Percentiles rank a stretch among this genome's conserved stretches.
Conservation (phyloP, 805 yeast species). For the Metschnikowia continentalis region DNA sequence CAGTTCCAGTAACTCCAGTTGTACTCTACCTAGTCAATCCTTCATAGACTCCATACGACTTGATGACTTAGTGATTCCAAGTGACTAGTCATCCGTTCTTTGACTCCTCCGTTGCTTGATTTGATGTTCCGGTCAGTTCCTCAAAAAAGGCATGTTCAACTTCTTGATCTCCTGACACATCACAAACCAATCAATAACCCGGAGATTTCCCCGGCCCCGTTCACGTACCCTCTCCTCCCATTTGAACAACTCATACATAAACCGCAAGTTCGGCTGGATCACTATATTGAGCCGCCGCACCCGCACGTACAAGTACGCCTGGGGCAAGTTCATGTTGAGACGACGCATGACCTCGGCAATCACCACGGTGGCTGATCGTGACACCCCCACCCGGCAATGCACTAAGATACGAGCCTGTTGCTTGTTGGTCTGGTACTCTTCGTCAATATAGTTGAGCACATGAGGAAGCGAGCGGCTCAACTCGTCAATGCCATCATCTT, state of each 20-base stretch:
- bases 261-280: slow-evolving; percentile 87
- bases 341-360: slow-evolving; percentile 92
- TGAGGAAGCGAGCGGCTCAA: slow-evolving; percentile 57
- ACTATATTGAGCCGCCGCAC: slow-evolving; percentile 87
- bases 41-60: no score
- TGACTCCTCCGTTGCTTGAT: neutral
- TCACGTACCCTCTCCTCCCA: slow-evolving; percentile 32
- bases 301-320: slow-evolving; percentile 84
- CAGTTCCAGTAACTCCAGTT: no score
- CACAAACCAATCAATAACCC: slow-evolving; percentile 86
- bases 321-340: slow-evolving; percentile 57
- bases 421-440: slow-evolving; percentile 7
- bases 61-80: no score
- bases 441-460: slow-evolving; percentile 64
- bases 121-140: neutral
- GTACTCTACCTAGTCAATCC: no score
- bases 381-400: slow-evolving; percentile 95
- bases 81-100: no score
- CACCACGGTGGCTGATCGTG: slow-evolving; percentile 91
- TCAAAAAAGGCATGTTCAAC: slow-evolving; percentile 54
- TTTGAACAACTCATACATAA: slow-evolving; percentile 75
- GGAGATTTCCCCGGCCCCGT: slow-evolving; percentile 15
- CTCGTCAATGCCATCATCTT: slow-evolving; percentile 89
- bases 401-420: slow-evolving; percentile 45
- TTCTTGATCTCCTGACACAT: slow-evolving; percentile 79